These are phyloP conservation scores for Camellia oleifera DNA, from an alignment of 179 eudicot genomes.

Conservation along the genomic window DNA sequence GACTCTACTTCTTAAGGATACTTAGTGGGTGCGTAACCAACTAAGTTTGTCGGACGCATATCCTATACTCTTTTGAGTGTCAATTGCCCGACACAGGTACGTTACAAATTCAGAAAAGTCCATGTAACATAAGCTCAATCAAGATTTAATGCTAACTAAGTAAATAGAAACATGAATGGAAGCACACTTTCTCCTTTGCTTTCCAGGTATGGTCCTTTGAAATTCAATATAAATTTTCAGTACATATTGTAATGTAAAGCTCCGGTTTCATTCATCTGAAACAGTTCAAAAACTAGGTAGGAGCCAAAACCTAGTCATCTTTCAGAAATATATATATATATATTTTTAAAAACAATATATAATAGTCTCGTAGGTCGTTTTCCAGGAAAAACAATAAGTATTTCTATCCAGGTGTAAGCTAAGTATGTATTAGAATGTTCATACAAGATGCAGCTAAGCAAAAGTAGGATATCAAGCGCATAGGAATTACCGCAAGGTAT, in stretches of 20 bases:
- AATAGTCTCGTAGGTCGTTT: neutral
- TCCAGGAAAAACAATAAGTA: neutral
- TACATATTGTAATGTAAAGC: neutral
- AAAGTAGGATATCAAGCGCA: neutral
- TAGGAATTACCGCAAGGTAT: conserved; percentile 80
- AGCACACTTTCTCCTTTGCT: neutral
- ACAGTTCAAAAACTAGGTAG: neutral
- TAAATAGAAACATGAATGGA: conserved; percentile 6
- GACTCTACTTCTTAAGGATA: too few relatives aligned
- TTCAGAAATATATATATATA: neutral
- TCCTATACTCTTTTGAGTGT: too few relatives aligned
- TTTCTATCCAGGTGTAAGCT: neutral
- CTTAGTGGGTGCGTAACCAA: too few relatives aligned
- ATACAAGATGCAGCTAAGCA: too few relatives aligned
- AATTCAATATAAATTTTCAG: neutral
- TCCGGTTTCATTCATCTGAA: neutral
- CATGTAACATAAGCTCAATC: too few relatives aligned
- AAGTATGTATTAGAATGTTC: too few relatives aligned
- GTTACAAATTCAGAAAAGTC: too few relatives aligned
- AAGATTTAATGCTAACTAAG: neutral
- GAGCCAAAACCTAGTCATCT: neutral
- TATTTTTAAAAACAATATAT: neutral
- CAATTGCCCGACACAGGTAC: too few relatives aligned
- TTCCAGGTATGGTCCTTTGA: neutral
- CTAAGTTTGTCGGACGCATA: too few relatives aligned